Base-by-base conservation (phyloP, 768 basidiomycete species). In the Macrolepiota albuminosa region DNA sequence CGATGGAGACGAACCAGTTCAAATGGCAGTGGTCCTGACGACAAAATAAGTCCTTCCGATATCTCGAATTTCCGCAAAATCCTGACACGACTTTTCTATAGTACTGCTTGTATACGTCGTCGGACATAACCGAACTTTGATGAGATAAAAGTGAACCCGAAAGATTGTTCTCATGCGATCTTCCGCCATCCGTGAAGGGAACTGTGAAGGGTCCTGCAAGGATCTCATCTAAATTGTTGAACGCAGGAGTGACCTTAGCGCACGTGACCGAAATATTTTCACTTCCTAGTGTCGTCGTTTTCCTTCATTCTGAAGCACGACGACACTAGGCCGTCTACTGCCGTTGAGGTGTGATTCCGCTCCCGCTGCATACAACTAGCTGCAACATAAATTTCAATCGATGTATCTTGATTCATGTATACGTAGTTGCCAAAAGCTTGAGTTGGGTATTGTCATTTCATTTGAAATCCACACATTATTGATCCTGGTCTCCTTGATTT, bases 1-100 rank as follows among this genome's bases (percentile, higher is more conserved):
- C 59, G 60, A 54, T 50, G 73, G 73, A 37, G 71, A 60, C 34
- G 73, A 75, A 48, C 73, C 73, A 21, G 37, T 59, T 50, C 68
- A 56, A 62, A 46, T 51, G 71, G 72, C 34, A 68, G 63, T 43
- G 72, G 71, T 33, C 69, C 72, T 11, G 73, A 74, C 56, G 66
- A 70, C 66, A 67, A 56, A 36, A 72, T 74, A 58, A 54, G 68
- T 50, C 13, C n/a, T 40, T 4, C 3, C 42, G 5, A 29, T 11
- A 16, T 34, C 13, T 14, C 6, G 5, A 16, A 11, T 31, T 45
- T 10, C n/a, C 13, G 11, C 26, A 9, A 26, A 1, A 1, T 1
- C 31, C 34, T 42, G 6, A 34, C 4, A 21, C 6, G 6, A 5
- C n/a, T 33, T 54, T 48, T 39, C 8, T 14, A 31, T 7, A 69